Base-by-base conservation (phyloP, 1,139 yeast species). In the Blastobotrys serpentis region DNA sequence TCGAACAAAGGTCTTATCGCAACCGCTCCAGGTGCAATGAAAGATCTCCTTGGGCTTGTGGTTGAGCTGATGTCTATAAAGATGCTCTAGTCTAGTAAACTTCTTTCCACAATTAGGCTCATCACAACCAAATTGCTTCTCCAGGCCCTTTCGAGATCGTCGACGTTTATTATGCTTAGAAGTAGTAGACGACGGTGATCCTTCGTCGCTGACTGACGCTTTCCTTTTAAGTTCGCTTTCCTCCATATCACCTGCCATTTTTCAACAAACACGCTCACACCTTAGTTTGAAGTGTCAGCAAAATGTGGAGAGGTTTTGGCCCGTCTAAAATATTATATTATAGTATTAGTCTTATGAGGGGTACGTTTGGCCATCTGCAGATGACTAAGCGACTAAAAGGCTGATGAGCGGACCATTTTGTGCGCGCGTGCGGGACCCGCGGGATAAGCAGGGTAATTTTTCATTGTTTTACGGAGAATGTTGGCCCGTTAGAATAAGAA, bases 1-100 rank as follows among this genome's bases (percentile, higher is more conserved):
- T 23, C 86, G 70, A 1, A 82, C 86, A 70, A 82, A 82, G 1
- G 83, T 78, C 60, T 78, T 78, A 3, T 66, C 62, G 57, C 87
- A 82, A 4, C 69, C 68, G 2, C 66, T 65, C 72, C 75, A 74
- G 1, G 71, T 60, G 58, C 87, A 82, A 22, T 64, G 67, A 56
- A 70, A 81, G 3, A 81, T 65, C 42, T 66, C 65, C 51, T 66
- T 66, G 10, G 74, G 73, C 56, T 57, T 52, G 60, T 70, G 76
- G 51, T 66, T 69, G 18, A 65, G 57, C 51, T 63, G 66, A 49
- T 72, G 76, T 29, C 76, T 56, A 3, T 63, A 56, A 11, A 72
- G 60, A 54, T 72, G 77, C 52, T 72, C 76, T 3, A 67, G 58
- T 50, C 87, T 69, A 1, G 86, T 79, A 60, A 82, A 82, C 54